These are phyloP conservation scores for Lignosus rhinocerotis DNA, from an alignment of 1,284 basidiomycete genomes.

Conservation along the genomic window DNA sequence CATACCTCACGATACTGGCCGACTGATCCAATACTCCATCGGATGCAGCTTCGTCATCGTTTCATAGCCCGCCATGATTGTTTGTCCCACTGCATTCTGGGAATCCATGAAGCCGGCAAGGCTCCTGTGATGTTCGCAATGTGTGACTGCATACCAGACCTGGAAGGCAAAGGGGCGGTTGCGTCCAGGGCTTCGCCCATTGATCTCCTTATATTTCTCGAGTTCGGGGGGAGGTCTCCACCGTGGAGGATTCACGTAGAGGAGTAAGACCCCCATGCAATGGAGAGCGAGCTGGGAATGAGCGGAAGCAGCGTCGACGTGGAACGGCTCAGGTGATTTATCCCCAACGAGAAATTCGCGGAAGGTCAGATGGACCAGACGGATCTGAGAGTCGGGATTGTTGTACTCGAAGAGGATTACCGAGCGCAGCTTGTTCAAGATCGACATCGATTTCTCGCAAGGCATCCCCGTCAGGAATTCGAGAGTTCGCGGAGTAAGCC, in stretches of 20 bases:
- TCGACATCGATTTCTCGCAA: neutral
- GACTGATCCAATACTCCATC: neutral
- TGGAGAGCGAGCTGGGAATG: neutral
- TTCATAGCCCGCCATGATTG: neutral
- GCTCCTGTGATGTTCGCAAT: neutral
- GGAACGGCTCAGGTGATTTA: neutral
- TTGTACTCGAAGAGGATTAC: conserved; percentile 6
- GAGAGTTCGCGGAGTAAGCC: conserved; percentile 1
- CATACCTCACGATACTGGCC: too few relatives aligned
- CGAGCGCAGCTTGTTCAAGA: conserved; percentile 14
- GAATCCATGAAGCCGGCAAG: neutral
- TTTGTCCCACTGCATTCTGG: neutral
- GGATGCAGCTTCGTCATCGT: neutral
- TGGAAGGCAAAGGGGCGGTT: neutral
- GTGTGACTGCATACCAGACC: neutral
- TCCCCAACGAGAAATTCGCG: conserved; percentile 14
- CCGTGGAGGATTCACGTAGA: neutral
- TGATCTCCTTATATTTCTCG: neutral
- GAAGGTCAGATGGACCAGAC: conserved; percentile 15
- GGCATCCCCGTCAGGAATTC: neutral
- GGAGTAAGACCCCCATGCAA: neutral
- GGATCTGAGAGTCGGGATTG: conserved; percentile 1
- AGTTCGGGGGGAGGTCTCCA: neutral
- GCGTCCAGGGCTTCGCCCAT: too few relatives aligned
- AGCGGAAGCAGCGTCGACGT: neutral